Base-by-base conservation (phyloP, 306 rosid genomes). In the Corylus avellana region DNA sequence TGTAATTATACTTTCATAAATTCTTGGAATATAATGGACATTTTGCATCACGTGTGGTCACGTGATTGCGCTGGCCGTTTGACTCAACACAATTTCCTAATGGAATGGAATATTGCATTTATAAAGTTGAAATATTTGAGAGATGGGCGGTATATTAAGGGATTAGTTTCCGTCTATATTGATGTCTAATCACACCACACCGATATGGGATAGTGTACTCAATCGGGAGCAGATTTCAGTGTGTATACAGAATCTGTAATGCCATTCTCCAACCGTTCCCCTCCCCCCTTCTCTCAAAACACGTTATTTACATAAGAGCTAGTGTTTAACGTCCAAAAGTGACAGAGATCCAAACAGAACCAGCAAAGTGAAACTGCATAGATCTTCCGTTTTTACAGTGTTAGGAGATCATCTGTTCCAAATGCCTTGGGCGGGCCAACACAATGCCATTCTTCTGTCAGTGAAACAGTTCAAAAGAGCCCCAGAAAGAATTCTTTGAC, bases 311-410 rank as follows among this genome's bases (percentile, higher is more conserved):
- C 73, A 54, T 5, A 51, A 14, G 10, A 27, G 2, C 44, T 2
- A 22, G 42, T 12, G 13, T 50, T 70, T n/a, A 14, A 11, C 13
- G 29, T 4, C 37, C 27, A 62, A 37, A 22, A 25, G 12, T 14
- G 72, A 56, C 48, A 75, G 66, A 44, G 20, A 70, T 70, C 80
- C 32, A 59, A 46, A 6, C 16, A 59, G 61, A 51, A 51, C 56
- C 20, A 16, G 53, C 42, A 46, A 42, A 32, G 22, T 37, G 55
- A 25, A 32, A 37, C 39, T 9, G 13, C 68, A 63, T 13, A 63
- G 32, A 13, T n/a, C n/a, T 57, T 59, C 12, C 0, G 49, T 6
- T 62, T 75, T 14, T 29, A 59, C 27, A 70, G 55, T 66, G 56
- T 48, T 27, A 71, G 14, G 75, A 49, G 42, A 58, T 42, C 12